Percentiles rank a stretch among this genome's conserved stretches.
phyloP scores from a whole-genome alignment of 306 rosid genomes.

The Astragalus membranaceus region DNA sequence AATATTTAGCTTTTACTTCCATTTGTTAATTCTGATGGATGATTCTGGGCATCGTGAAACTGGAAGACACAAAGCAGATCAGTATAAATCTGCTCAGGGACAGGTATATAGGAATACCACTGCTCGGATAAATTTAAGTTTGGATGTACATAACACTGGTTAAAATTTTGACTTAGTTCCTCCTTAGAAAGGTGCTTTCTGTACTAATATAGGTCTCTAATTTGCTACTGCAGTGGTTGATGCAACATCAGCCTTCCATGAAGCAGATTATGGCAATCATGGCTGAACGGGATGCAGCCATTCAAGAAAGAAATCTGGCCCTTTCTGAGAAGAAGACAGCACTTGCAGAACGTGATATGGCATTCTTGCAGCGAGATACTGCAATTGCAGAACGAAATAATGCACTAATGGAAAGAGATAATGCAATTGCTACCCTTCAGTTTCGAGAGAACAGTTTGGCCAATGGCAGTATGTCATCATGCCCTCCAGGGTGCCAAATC shows the following conservation, averaged over 20 bases:
- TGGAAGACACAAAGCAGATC: conserved; percentile 90
- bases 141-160: neutral
- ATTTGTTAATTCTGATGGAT: conserved; percentile 57
- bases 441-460: conserved; percentile 62
- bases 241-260: conserved; percentile 96
- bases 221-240: conserved; percentile 70
- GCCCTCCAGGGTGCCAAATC: conserved; percentile 98
- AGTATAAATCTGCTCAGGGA: conserved; percentile 79
- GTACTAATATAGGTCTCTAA: neutral
- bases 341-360: conserved; percentile 87
- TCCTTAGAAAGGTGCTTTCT: neutral
- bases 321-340: conserved; percentile 90
- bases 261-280: conserved; percentile 89
- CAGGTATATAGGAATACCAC: conserved; percentile 49
- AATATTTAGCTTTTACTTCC: conserved; percentile 26
- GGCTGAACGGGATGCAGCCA: conserved; percentile 93
- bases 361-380: conserved; percentile 77
- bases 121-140: neutral
- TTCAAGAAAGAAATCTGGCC: conserved; percentile 88
- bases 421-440: conserved; percentile 83
- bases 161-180: neutral
- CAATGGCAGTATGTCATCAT: conserved; percentile 51
- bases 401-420: conserved; percentile 78
- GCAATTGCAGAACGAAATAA: conserved; percentile 84
- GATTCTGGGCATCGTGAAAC: conserved; percentile 86